phyloP scores from a whole-genome alignment of 2,329 filamentous ascomycete species.

The Neofusicoccum cordaticola region DNA sequence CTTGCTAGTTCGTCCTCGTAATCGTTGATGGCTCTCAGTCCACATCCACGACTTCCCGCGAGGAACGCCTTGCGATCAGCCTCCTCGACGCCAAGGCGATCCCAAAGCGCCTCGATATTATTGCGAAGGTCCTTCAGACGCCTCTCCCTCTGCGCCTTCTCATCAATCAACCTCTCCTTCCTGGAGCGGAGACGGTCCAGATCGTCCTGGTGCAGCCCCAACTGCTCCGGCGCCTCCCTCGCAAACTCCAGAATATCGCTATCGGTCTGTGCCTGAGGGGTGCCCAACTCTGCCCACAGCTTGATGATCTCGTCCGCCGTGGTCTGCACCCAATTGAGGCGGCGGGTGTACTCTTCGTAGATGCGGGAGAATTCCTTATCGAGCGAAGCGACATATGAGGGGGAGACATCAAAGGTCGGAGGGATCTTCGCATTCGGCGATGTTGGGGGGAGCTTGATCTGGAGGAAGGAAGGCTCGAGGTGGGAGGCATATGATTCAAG shows the following conservation, averaged over 20 bases:
- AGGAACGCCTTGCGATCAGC: slow-evolving; percentile 81
- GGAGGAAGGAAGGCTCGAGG: slow-evolving; percentile 83
- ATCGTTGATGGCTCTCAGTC: slow-evolving; percentile 88
- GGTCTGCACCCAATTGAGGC: slow-evolving; percentile 71
- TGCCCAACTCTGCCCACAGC: slow-evolving; percentile 93
- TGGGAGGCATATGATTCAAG: slow-evolving; percentile 96
- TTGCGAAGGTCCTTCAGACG: slow-evolving; percentile 70
- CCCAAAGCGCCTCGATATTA: slow-evolving; percentile 85
- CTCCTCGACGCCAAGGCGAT: slow-evolving; percentile 79
- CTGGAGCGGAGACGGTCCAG: slow-evolving; percentile 67
- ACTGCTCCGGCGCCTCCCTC: slow-evolving; percentile 85
- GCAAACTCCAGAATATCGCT: slow-evolving; percentile 82
- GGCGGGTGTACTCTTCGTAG: slow-evolving; percentile 92
- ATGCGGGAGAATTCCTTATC: slow-evolving; percentile 91
- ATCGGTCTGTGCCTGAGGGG: slow-evolving; percentile 90
- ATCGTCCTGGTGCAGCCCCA: slow-evolving; percentile 88
- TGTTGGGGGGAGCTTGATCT: slow-evolving; percentile 80
- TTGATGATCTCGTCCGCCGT: slow-evolving; percentile 83
- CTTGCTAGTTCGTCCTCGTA: slow-evolving; percentile 86
- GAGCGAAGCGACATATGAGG: slow-evolving; percentile 78
- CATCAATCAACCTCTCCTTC: slow-evolving; percentile 79
- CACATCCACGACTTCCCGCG: slow-evolving; percentile 83
- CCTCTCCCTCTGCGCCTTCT: slow-evolving; percentile 83
- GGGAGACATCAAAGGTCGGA: slow-evolving; percentile 87
- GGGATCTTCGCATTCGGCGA: slow-evolving; percentile 72